A percentile compares a stretch with the other conserved stretches of the same genome.
phyloP scores from a whole-genome alignment of 441 rosid genomes.

The Dalechampia spathulata region DNA sequence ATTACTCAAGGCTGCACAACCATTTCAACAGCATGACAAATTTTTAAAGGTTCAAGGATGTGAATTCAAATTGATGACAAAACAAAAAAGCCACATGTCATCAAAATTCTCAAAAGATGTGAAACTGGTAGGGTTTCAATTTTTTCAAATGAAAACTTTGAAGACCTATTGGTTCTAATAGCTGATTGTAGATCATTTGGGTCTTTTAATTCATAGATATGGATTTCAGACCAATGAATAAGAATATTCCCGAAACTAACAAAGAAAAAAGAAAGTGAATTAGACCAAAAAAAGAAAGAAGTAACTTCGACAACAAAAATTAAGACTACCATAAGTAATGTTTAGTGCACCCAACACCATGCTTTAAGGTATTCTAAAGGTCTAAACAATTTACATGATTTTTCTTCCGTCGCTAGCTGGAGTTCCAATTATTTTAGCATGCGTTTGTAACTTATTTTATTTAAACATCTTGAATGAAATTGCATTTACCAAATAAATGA shows the following conservation, averaged over 20 bases:
- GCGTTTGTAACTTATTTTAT: background rate
- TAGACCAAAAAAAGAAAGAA: too few relatives aligned
- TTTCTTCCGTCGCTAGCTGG: background rate
- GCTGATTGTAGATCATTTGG: too few relatives aligned
- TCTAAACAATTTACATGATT: background rate
- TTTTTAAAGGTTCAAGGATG: background rate
- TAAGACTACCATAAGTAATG: background rate
- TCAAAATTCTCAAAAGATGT: background rate
- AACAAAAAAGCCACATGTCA: conserved; percentile 5
- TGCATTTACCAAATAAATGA: background rate
- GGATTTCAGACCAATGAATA: too few relatives aligned
- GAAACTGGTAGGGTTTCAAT: background rate
- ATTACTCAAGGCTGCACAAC: conserved; percentile 21
- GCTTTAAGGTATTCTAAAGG: background rate
- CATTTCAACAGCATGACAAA: conserved; percentile 5
- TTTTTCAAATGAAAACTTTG: too few relatives aligned
- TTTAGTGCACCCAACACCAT: background rate
- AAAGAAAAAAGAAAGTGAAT: too few relatives aligned
- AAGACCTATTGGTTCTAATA: too few relatives aligned
- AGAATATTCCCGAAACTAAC: too few relatives aligned
- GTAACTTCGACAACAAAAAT: too few relatives aligned
- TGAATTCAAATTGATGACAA: background rate
- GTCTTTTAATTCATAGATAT: too few relatives aligned
- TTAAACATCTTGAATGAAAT: background rate
- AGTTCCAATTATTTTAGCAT: background rate